Evolutionary conservation across 2,329 filamentous ascomycete species (phyloP), one percentile per base, ranked within the genome.

Genomic region (Microcyclospora tardicrescens): DNA sequence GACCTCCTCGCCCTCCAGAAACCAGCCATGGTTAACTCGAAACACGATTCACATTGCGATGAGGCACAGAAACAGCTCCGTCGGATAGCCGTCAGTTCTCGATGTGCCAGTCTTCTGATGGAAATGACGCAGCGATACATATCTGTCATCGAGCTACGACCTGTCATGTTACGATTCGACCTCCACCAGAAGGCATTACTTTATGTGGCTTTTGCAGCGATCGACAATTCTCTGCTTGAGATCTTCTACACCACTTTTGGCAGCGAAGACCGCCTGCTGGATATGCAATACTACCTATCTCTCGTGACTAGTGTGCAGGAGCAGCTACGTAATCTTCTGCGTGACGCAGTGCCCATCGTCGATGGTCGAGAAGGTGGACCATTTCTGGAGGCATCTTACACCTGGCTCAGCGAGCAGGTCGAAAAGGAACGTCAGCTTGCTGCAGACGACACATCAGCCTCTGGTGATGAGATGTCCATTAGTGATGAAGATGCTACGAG

Each of bases 221-320:
- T 50, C 12, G 50, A 54, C 38, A 37, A 43, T 9, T 40, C 34
- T 6, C 40, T 53, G 12, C 29, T 39, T 2, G n/a, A 43, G 6
- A 43, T 38, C 6, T 34, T 50, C 4, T 39, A 40, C 24, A 32
- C 24, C 28, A 11, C 35, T 15, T 38, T 43, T 35, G n/a, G 33
- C 9, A 15, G 5, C 32, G 32, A 32, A 6, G 28, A 28, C 15
- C 15, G 31, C 10, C 34, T 39, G 12, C 15, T 33, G 16, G 31
- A 37, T n/a, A 24, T 42, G 24, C 37, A 42, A 14, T 36, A 37
- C 19, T 42, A 39, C 14, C 33, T 40, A n/a, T 24, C 28, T 5
- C 39, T 39, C 12, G 33, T 35, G 27, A 24, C 33, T 13, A 11
- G 14, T 16, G 16, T 12, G 38, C 28, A 33, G 28, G 14, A 13